A percentile compares a stretch with the other conserved stretches of the same genome.
These are phyloP conservation scores for Blechomonas ayalai DNA, from an alignment of 208 protist genomes.

Conservation along the genomic window DNA sequence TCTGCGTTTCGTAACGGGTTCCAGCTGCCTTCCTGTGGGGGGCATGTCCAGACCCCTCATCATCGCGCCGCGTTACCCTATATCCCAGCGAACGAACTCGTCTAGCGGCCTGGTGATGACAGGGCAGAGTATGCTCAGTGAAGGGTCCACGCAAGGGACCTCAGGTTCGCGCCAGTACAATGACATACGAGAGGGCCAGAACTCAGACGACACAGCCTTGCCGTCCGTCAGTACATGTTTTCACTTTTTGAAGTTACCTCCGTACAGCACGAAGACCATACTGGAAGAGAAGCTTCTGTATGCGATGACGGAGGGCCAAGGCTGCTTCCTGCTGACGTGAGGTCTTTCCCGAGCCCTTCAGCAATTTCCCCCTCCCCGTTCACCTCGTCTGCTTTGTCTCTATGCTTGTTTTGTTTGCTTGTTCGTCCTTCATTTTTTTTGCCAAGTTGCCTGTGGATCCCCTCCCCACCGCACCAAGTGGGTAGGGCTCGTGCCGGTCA, in stretches of 20 bases:
- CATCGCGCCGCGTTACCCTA: constrained; percentile 68
- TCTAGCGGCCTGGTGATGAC: constrained; percentile 1
- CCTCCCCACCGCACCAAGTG: too few relatives aligned
- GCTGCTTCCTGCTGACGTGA: constrained; percentile 66
- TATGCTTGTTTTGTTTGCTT: constrained; percentile 9
- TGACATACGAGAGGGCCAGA: too few relatives aligned
- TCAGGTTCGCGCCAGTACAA: not conserved
- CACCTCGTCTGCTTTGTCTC: not conserved
- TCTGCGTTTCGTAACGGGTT: constrained; percentile 78
- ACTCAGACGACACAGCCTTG: constrained; percentile 37
- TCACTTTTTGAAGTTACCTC: constrained; percentile 92
- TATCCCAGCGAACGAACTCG: too few relatives aligned
- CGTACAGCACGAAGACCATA: constrained; percentile 77
- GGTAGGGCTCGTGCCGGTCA: too few relatives aligned
- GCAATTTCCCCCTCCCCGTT: not conserved
- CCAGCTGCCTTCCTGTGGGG: constrained; percentile 37
- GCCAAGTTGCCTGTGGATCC: too few relatives aligned
- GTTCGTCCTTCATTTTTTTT: not conserved
- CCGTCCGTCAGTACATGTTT: constrained; percentile 96
- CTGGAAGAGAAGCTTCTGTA: constrained; percentile 50
- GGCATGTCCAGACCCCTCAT: constrained; percentile 63
- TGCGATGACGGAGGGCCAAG: constrained; percentile 67
- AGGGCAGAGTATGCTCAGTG: not conserved
- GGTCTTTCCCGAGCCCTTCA: not conserved
- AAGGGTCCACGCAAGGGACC: not conserved